phyloP scores from a whole-genome alignment of 2,329 filamentous ascomycete species.

The Mariannaea sp. region DNA sequence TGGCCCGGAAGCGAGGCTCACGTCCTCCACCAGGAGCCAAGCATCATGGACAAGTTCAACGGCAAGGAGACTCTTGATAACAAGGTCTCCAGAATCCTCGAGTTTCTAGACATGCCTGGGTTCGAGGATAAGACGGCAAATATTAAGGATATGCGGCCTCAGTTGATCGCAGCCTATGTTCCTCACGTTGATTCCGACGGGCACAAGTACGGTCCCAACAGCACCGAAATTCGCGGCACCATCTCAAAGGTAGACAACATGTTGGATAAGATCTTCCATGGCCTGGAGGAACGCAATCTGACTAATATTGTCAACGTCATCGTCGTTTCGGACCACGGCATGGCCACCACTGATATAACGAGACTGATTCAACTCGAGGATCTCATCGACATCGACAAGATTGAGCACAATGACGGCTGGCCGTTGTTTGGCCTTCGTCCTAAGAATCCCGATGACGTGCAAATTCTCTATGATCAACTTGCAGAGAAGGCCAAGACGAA shows the following conservation, averaged over 20 bases:
- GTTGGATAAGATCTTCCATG: slow-evolving; percentile 75
- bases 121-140: slow-evolving; percentile 60
- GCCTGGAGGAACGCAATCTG: slow-evolving; percentile 80
- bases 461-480: slow-evolving; percentile 67
- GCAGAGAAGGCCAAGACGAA: slow-evolving; percentile 62
- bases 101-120: slow-evolving; percentile 84
- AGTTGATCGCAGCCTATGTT: slow-evolving; percentile 93
- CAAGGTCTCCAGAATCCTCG: slow-evolving; percentile 80
- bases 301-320: slow-evolving; percentile 91
- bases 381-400: slow-evolving; percentile 74
- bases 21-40: slow-evolving; percentile 74
- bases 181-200: slow-evolving; percentile 89
- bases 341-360: slow-evolving; percentile 86
- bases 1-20: slow-evolving; percentile 96
- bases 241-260: slow-evolving; percentile 83
- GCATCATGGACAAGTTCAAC: slow-evolving; percentile 84
- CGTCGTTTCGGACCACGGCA: slow-evolving; percentile 96
- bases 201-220: slow-evolving; percentile 90
- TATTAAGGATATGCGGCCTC: slow-evolving; percentile 68
- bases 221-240: slow-evolving; percentile 81
- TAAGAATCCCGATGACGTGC: slow-evolving; percentile 69
- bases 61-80: slow-evolving; percentile 71
- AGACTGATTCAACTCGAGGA: slow-evolving; percentile 90
- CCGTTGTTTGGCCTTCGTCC: slow-evolving; percentile 87
- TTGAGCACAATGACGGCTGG: slow-evolving; percentile 92